A percentile compares a stretch with the other conserved stretches of the same genome.
These are phyloP conservation scores for Pichia terricola DNA, from an alignment of 1,139 yeast genomes.

Conservation along the genomic window DNA sequence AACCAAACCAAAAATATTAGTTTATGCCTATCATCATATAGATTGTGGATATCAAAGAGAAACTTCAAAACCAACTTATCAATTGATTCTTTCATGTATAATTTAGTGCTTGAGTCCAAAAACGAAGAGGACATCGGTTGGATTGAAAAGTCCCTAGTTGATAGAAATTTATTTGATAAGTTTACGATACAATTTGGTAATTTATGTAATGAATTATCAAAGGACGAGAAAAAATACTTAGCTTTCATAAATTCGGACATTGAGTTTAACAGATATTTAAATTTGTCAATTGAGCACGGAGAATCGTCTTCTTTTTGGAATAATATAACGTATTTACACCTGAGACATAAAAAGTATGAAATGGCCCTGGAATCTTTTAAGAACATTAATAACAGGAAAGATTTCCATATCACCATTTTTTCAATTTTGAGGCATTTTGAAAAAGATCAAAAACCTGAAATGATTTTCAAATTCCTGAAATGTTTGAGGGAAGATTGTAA, in stretches of 20 bases:
- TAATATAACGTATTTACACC: slow-evolving; percentile 15
- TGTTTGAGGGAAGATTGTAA: slow-evolving; percentile 5
- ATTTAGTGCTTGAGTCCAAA: slow-evolving; percentile 12
- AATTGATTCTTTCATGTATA: slow-evolving; percentile 19
- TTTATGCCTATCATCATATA: slow-evolving; percentile 17
- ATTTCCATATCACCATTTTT: slow-evolving; percentile 7
- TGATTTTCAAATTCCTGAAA: slow-evolving; percentile 6
- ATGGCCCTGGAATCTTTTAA: slow-evolving; percentile 7
- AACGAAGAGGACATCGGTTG: slow-evolving; percentile 16
- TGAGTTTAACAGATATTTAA: slow-evolving; percentile 3
- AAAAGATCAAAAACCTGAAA: slow-evolving; percentile 11
- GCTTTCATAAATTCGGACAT: slow-evolving; percentile 5
- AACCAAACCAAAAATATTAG: slow-evolving; percentile 15
- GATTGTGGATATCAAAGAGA: slow-evolving; percentile 19
- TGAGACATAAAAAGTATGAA: slow-evolving; percentile 12
- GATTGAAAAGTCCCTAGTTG: slow-evolving; percentile 13
- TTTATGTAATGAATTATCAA: slow-evolving; percentile 8
- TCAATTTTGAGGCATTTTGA: slow-evolving; percentile 12
- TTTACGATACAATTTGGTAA: slow-evolving; percentile 11
- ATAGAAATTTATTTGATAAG: slow-evolving; percentile 7
- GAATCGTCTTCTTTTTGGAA: slow-evolving; percentile 5
- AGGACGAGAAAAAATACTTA: slow-evolving; percentile 1
- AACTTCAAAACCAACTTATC: slow-evolving; percentile 10
- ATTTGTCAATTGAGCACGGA: slow-evolving; percentile 5
- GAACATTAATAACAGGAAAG: slow-evolving; percentile 4